These are phyloP conservation scores for Echinochloa phyllopogon DNA, from an alignment of 176 grass and related monocot species.

Conservation along the genomic window DNA sequence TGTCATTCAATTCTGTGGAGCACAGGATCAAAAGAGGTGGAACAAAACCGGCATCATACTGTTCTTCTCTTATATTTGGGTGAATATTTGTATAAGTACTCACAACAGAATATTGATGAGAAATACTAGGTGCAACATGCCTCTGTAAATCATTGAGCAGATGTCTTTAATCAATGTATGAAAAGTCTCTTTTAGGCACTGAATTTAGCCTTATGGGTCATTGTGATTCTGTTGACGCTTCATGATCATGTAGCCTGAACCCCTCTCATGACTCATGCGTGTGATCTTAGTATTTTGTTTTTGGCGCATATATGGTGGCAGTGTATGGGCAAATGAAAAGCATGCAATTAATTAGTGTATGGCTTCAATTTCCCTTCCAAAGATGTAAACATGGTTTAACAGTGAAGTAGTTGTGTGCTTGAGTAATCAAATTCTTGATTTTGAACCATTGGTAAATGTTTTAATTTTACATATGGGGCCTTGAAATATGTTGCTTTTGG, in stretches of 20 bases:
- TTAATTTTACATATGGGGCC: no score
- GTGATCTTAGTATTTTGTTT: not conserved
- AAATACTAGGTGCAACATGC: slow-evolving; percentile 2
- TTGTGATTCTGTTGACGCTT: no score
- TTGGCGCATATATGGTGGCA: not conserved
- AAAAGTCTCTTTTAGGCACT: not conserved
- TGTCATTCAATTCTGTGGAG: not conserved
- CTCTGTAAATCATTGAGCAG: slow-evolving; percentile 18
- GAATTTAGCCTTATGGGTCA: no score
- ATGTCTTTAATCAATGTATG: not conserved
- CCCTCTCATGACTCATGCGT: no score
- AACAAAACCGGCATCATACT: slow-evolving; percentile 9
- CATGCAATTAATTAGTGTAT: no score
- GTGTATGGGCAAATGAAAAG: not conserved
- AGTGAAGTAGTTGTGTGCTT: no score
- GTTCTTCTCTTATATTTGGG: slow-evolving; percentile 12
- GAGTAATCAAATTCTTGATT: no score
- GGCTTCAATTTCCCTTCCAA: not conserved
- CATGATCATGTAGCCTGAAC: no score
- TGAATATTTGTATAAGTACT: not conserved
- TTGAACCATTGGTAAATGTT: no score
- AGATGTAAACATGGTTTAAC: no score
- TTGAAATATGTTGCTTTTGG: no score
- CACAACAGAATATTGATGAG: slow-evolving; percentile 1
- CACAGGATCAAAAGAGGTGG: not conserved